A percentile compares a stretch with the other conserved stretches of the same genome.
These are phyloP conservation scores for Rutstroemia sp. DNA, from an alignment of 2,329 filamentous ascomycete genomes.

Conservation along the genomic window DNA sequence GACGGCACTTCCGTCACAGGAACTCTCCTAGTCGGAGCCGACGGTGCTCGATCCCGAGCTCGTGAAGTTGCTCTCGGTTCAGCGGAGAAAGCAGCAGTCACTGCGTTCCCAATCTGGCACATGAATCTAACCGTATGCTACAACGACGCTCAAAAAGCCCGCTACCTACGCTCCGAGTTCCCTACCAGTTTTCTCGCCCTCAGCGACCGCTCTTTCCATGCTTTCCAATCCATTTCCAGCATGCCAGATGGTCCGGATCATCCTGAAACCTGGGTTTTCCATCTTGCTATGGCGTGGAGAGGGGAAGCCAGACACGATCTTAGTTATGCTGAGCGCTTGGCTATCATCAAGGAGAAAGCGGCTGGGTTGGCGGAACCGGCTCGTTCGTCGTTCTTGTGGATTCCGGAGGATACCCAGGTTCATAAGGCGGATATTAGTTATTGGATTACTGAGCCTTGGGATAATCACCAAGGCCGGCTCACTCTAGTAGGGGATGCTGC, in stretches of 20 bases:
- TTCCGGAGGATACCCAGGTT: conserved; percentile 7
- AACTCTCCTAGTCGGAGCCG: neutral
- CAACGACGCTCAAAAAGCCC: neutral
- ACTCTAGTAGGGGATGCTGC: neutral
- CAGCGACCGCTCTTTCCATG: neutral
- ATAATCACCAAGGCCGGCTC: neutral
- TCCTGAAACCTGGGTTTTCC: neutral
- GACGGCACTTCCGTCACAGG: conserved; percentile 32
- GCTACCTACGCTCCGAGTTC: neutral
- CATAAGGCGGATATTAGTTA: conserved; percentile 38
- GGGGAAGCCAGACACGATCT: neutral
- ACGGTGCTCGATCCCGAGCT: neutral
- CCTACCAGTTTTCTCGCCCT: neutral
- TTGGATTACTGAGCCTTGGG: neutral
- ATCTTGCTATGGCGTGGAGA: neutral
- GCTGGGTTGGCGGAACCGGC: neutral
- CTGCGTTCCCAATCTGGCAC: neutral
- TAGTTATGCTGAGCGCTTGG: neutral
- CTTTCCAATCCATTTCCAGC: neutral
- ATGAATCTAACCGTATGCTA: neutral
- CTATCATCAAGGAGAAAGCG: neutral
- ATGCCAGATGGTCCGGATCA: neutral
- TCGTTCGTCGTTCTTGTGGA: neutral
- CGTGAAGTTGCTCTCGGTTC: neutral
- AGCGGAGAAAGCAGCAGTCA: neutral